Evolutionary conservation across 768 basidiomycete species (phyloP), one percentile per base, ranked within the genome.

Genomic region (Phlegmacium glaucopus): DNA sequence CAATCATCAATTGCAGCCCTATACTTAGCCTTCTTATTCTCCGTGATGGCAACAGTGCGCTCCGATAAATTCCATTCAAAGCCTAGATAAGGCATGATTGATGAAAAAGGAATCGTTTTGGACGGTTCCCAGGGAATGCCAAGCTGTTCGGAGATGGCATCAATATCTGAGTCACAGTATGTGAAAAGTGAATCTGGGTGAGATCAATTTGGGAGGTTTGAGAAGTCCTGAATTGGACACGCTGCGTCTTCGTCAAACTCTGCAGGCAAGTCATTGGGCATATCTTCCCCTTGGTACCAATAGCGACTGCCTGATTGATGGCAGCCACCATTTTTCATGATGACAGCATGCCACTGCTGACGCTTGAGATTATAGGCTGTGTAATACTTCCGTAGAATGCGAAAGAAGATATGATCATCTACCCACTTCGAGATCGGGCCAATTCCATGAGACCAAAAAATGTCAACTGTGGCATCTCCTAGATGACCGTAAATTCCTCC

Each of bases 231-330:
- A 9, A 54, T 48, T n/a, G 49, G 48, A 48, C 35, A 45, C 2
- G 13, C 4, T 27, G 48, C 49, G 28, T 70, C 60, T 11, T 70
- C 63, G 25, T 62, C 58, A 38, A 65, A 69, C 41, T 67, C 63
- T 41, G 64, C 59, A 0, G 35, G n/a, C 1, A 27, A 32, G 1
- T 57, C 57, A 45, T 60, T 51, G 0, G 54, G 49, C 4, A 61
- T 39, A 3, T 29, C 35, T 1, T 37, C 18, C 0, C 66, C 66
- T 18, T 39, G 27, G 44, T 44, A 70, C 59, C 59, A 68, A 6
- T 51, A 4, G 4, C 53, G 26, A 9, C 30, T 32, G 8, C 30
- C 30, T 32, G 30, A 32, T 13, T 43, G 42, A 6, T 10, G 9
- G 9, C 25, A 12, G 0, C 51, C 47, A 0, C 53, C 48, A 9